A percentile compares a stretch with the other conserved stretches of the same genome.
Conservation (phyloP, 2,329 filamentous ascomycete species). For the Fusarium sp. region DNA sequence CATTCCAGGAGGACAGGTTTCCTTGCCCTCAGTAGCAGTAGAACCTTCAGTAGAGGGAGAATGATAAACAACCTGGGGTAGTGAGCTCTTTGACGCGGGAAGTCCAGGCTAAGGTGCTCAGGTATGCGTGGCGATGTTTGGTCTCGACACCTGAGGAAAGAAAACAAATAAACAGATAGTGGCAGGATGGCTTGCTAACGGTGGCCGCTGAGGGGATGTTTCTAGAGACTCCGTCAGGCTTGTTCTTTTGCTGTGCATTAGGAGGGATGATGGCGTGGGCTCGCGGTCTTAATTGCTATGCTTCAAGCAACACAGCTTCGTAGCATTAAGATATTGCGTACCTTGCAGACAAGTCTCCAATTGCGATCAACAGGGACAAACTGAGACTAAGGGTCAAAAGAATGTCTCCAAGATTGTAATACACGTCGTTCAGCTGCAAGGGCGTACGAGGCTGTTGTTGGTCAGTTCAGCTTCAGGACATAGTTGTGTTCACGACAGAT, state of each 20-base stretch:
- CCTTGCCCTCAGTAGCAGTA: slow-evolving; percentile 38
- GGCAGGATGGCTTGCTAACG: slow-evolving; percentile 34
- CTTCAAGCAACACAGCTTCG: not conserved
- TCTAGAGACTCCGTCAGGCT: slow-evolving; percentile 26
- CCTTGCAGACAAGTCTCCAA: slow-evolving; percentile 18
- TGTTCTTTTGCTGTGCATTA: not conserved
- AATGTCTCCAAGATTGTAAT: slow-evolving; percentile 20
- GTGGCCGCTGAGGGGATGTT: slow-evolving; percentile 9
- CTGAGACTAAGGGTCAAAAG: slow-evolving; percentile 31
- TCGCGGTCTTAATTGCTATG: slow-evolving; percentile 11
- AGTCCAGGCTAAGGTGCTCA: slow-evolving; percentile 31
- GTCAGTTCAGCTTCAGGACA: slow-evolving; percentile 32
- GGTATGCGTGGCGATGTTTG: slow-evolving; percentile 37
- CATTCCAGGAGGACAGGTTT: slow-evolving; percentile 50
- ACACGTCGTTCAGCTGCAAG: slow-evolving; percentile 29
- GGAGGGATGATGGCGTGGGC: not conserved
- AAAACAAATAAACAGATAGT: slow-evolving; percentile 37
- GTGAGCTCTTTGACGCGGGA: slow-evolving; percentile 30
- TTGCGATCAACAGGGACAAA: slow-evolving; percentile 24
- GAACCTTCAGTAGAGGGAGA: slow-evolving; percentile 17
- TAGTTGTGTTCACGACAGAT: slow-evolving; percentile 15
- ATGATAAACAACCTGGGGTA: slow-evolving; percentile 36
- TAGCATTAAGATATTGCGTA: slow-evolving; percentile 22
- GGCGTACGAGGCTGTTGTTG: slow-evolving; percentile 31
- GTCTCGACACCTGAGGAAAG: slow-evolving; percentile 5